phyloP scores from a whole-genome alignment of 371 early-diverging fungal genomes.

The Mortierella sp. region DNA sequence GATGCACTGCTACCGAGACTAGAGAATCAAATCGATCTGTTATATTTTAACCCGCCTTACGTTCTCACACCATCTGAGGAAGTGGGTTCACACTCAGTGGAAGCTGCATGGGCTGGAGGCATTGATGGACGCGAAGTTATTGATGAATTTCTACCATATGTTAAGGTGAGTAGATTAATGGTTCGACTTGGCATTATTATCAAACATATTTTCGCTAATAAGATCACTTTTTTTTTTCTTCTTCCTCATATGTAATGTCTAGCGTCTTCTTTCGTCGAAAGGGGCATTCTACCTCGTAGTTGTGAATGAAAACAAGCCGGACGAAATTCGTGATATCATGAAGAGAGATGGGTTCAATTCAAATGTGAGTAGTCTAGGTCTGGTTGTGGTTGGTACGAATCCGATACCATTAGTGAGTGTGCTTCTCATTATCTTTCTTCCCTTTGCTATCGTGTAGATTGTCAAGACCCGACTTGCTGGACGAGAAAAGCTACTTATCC shows the following conservation, averaged over 20 bases:
- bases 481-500: constrained; percentile 68
- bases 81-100: constrained; percentile 80
- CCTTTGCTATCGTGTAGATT: constrained; percentile 32
- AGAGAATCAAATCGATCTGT: constrained; percentile 73
- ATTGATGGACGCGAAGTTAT: constrained; percentile 92
- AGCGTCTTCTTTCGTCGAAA: constrained; percentile 75
- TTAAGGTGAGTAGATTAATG: constrained; percentile 62
- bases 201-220: background rate
- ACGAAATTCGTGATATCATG: constrained; percentile 80
- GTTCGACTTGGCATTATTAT: background rate
- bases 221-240: background rate
- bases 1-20: constrained; percentile 70
- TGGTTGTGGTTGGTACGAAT: background rate
- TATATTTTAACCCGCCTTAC: constrained; percentile 97
- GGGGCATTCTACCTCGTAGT: constrained; percentile 92
- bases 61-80: constrained; percentile 81
- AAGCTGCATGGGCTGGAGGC: constrained; percentile 96
- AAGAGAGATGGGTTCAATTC: constrained; percentile 59
- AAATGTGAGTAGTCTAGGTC: constrained; percentile 21
- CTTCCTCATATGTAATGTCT: background rate
- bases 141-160: constrained; percentile 80
- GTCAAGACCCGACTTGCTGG: constrained; percentile 68
- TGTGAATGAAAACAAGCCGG: constrained; percentile 91
- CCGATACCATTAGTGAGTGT: too few species aligned
- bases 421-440: too few species aligned